Conservation (phyloP, 306 rosid species). For the Prunus mira region DNA sequence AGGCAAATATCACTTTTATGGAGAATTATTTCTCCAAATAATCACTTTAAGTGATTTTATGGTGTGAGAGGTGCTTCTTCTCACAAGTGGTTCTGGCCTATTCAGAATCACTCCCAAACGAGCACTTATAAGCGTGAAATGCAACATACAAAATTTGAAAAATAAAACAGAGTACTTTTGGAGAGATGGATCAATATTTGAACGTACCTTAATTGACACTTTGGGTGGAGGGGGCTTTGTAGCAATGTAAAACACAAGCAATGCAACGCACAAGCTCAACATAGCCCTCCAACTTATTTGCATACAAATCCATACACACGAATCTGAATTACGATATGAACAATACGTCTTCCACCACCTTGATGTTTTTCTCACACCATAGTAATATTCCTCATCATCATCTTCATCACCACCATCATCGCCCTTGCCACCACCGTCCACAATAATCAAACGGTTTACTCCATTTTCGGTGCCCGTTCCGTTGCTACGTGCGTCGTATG, state of each 20-base stretch:
- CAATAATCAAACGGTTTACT: slow-evolving; percentile 29
- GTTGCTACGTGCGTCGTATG: slow-evolving; percentile 53
- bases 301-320: slow-evolving; percentile 67
- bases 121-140: no score
- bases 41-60: no score
- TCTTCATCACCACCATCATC: neutral
- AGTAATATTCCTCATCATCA: slow-evolving; percentile 30
- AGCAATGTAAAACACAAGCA: slow-evolving; percentile 79
- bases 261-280: slow-evolving; percentile 60
- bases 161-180: neutral
- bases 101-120: no score
- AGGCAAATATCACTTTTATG: no score
- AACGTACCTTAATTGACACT: slow-evolving; percentile 59
- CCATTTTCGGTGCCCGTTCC: slow-evolving; percentile 40
- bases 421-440: neutral
- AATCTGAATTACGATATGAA: slow-evolving; percentile 52
- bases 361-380: slow-evolving; percentile 27
- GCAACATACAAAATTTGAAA: neutral
- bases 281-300: slow-evolving; percentile 76
- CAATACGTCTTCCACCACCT: slow-evolving; percentile 59
- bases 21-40: no score
- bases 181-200: neutral
- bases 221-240: slow-evolving; percentile 77
- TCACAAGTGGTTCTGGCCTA: no score
- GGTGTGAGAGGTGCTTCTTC: no score